Evolutionary conservation across 805 yeast species (phyloP).

Genomic region (Candida tallmaniae): DNA sequence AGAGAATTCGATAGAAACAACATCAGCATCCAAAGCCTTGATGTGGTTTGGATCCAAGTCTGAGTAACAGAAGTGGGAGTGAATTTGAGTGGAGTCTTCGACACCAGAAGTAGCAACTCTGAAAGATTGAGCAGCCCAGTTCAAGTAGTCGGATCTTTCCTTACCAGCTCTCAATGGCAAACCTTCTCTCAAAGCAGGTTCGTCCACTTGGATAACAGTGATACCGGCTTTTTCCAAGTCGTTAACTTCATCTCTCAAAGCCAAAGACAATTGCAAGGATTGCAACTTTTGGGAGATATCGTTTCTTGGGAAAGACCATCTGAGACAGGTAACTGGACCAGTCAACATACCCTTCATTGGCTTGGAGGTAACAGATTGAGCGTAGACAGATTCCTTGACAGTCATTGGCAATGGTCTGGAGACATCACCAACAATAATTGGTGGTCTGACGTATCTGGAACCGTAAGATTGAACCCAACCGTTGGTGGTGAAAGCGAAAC

Average conservation of each 20-base stretch:
- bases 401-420: slow-evolving; percentile 98
- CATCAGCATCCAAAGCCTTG: slow-evolving; percentile 99
- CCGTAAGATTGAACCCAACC: slow-evolving; percentile 99
- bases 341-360: slow-evolving; percentile 99
- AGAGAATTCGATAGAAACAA: slow-evolving; percentile 98
- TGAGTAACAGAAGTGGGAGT: slow-evolving; percentile 99
- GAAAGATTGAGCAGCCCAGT: slow-evolving; percentile 99
- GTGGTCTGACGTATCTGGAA: slow-evolving; percentile 99
- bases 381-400: slow-evolving; percentile 98
- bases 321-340: slow-evolving; percentile 98
- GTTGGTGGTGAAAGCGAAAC: slow-evolving; percentile 96
- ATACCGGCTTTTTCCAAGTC: slow-evolving; percentile 99
- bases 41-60: slow-evolving; percentile 99
- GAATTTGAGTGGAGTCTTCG: slow-evolving; percentile 90
- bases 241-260: slow-evolving; percentile 96
- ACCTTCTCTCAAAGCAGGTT: slow-evolving; percentile 99
- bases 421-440: slow-evolving; percentile 97
- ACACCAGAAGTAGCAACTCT: slow-evolving; percentile 99
- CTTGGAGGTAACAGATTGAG: slow-evolving; percentile 91
- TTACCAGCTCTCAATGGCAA: slow-evolving; percentile 97
- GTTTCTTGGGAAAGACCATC: slow-evolving; percentile 99
- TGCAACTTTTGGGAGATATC: slow-evolving; percentile 90
- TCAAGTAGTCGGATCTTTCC: slow-evolving; percentile 93
- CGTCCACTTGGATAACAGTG: slow-evolving; percentile 97
- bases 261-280: slow-evolving; percentile 95